Base-by-base conservation (phyloP, 306 rosid species). In the Ochetophila trinervis region DNA sequence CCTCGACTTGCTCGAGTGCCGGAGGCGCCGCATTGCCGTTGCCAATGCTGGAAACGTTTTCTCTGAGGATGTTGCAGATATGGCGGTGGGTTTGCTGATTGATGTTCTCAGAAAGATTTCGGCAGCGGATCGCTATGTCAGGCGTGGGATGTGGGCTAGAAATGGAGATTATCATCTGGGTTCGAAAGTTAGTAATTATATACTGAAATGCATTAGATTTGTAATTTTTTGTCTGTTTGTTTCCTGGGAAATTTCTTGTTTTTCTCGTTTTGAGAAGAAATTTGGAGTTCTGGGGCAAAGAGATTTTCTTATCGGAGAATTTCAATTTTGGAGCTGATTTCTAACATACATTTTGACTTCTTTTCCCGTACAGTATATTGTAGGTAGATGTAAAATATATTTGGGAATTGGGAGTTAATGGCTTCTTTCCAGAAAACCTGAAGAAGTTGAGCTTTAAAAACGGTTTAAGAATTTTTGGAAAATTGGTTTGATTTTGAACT, bases 51-150 rank as follows among this genome's bases (percentile, higher is more conserved):
- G 79, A 5, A 67, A 51, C 57, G 2, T 69, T 4, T 83, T 45
- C 32, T 74, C 87, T 0, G 81, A 70, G 21, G 87, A 85, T 32
- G 91, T 75, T 1, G 89, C 89, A 0, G 87, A 85, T 47, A 12
- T 71, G 66, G 87, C 86, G 0, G 76, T 85, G 2, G 91, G 77
- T 6, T 65, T 88, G 74, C 37, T 83, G 34, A 65, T 85, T 16
- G 86, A 85, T 4, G 89, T 83, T 3, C 40, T 70, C 0, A 67
- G 82, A 37, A 81, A 71, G 53, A 53, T 88, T 4, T 72, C 86
- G 0, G 75, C 68, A 0, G 74, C 67, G 0, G 75, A 85, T 55
- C 78, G 81, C 9, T 74, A 27, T 50, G 60, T 81, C 6, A 73
- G 78, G 57, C 50, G 37, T 4, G 66, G 74, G 12, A 3, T 62